phyloP scores from a whole-genome alignment of 2,329 filamentous ascomycete genomes.

The Pseudogymnoascus pannorum region DNA sequence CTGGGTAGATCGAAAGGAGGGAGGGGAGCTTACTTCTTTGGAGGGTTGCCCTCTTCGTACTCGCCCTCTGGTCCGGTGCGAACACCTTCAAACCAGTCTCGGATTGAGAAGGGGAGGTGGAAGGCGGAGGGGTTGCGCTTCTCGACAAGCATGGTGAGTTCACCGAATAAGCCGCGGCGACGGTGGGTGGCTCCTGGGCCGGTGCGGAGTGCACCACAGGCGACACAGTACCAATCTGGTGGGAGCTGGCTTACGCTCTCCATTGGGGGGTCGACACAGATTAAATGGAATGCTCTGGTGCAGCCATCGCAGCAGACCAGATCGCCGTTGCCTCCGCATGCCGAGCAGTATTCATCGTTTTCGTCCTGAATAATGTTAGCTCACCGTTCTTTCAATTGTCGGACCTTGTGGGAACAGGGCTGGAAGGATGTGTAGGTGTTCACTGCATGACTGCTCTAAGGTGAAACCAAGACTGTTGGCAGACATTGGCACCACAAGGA shows the following conservation, averaged over 20 bases:
- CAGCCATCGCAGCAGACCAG: slow-evolving; percentile 94
- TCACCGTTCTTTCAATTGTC: slow-evolving; percentile 5
- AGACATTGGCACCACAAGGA: not conserved
- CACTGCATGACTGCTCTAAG: not conserved
- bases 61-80: slow-evolving; percentile 68
- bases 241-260: slow-evolving; percentile 46
- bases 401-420: no score
- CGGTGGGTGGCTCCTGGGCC: slow-evolving; percentile 32
- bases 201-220: slow-evolving; percentile 38
- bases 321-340: slow-evolving; percentile 76
- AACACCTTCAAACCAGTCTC: slow-evolving; percentile 74
- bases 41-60: slow-evolving; percentile 61
- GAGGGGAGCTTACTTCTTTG: slow-evolving; percentile 47
- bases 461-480: not conserved
- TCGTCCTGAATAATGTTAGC: slow-evolving; percentile 43
- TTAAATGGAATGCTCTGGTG: slow-evolving; percentile 80
- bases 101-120: slow-evolving; percentile 61
- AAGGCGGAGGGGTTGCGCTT: slow-evolving; percentile 66
- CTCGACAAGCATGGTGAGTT: slow-evolving; percentile 57
- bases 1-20: not conserved
- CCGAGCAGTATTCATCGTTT: slow-evolving; percentile 84
- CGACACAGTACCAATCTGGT: slow-evolving; percentile 80
- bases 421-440: slow-evolving; percentile 2
- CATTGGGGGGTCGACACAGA: slow-evolving; percentile 76
- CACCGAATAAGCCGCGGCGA: slow-evolving; percentile 50